Base-by-base conservation (phyloP, 768 basidiomycete species). In the Kwoniella mangroviensis region DNA sequence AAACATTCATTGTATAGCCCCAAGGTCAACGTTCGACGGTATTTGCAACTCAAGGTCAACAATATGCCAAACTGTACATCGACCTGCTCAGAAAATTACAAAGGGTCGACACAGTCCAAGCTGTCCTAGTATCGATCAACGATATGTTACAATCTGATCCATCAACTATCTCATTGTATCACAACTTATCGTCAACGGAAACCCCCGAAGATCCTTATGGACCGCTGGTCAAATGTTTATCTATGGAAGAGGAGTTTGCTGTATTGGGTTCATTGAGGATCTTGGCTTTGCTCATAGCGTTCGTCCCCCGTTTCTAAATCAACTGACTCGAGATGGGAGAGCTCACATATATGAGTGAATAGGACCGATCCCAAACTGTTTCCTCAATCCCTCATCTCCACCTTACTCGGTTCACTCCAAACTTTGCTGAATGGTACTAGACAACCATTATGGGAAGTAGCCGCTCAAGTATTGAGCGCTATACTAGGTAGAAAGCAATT, bases 231-330 rank as follows among this genome's bases (percentile, higher is more conserved):
- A 96, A 93, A 75, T 89, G 90, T 42, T 85, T 97, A 57, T 90
- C 92, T 49, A 88, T 90, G 13, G 90, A 90, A 74, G 97, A 98
- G 81, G 95, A 98, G 80, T 98, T 97, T 74, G 90, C 93, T n/a
- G 93, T 95, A 78, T 86, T 98, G 67, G 97, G 95, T 80, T 87
- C 91, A 12, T 87, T 91, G 0, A 92, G 96, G 78, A 91, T 98
- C 72, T 85, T 97, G 55, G 93, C 94, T 0, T 87, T 95, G 42
- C 87, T 98, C 24, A 87, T 96, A 45, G 89, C 91, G 90, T 90
- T 54, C 34, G 85, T 81, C 6, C 21, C 19, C 22, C 11, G 13
- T 15, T 5, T 19, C 26, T 42, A 13, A 17, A 5, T 13, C 6
- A 34, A 34, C 15, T 12, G 21, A 57, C 6, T 49, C 12, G 12